These are phyloP conservation scores for Diaporthe vaccinii DNA, from an alignment of 2,329 filamentous ascomycete genomes.

Conservation along the genomic window DNA sequence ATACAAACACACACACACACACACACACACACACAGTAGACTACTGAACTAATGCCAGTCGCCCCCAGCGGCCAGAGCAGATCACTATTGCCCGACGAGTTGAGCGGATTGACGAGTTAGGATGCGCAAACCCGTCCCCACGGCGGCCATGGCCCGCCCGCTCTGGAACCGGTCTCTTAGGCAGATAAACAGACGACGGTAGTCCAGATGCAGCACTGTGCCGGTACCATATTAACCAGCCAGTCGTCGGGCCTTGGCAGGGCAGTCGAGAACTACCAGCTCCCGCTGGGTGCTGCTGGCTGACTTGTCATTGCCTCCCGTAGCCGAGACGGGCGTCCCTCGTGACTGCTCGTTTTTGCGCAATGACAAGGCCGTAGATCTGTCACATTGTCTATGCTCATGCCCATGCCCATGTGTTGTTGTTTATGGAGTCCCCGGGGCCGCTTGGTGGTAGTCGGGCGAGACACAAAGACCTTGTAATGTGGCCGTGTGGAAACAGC, in stretches of 20 bases:
- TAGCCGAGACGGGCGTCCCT: slow-evolving; percentile 20
- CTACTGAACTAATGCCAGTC: slow-evolving; percentile 19
- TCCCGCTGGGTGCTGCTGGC: slow-evolving; percentile 19
- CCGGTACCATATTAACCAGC: slow-evolving; percentile 15
- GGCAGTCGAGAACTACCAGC: slow-evolving; percentile 28
- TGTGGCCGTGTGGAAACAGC: slow-evolving; percentile 29
- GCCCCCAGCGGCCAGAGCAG: slow-evolving; percentile 13
- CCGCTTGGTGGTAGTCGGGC: not conserved
- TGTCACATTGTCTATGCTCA: slow-evolving; percentile 31
- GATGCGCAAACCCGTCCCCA: not conserved
- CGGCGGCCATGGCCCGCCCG: slow-evolving; percentile 24
- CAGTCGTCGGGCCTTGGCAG: slow-evolving; percentile 16
- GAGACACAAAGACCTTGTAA: slow-evolving; percentile 26
- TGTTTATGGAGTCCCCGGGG: not conserved
- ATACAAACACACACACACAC: slow-evolving; percentile 12
- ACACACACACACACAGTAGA: not conserved
- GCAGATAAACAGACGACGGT: not conserved
- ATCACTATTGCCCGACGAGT: not conserved
- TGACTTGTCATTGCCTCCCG: slow-evolving; percentile 20
- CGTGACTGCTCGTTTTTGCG: slow-evolving; percentile 35
- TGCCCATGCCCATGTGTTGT: slow-evolving; percentile 24
- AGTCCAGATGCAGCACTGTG: slow-evolving; percentile 8
- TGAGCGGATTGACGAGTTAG: slow-evolving; percentile 9
- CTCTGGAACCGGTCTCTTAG: slow-evolving; percentile 3
- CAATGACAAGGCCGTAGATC: slow-evolving; percentile 16